These are phyloP conservation scores for Alternaria incomplexa DNA, from an alignment of 2,329 filamentous ascomycete genomes.

Conservation along the genomic window DNA sequence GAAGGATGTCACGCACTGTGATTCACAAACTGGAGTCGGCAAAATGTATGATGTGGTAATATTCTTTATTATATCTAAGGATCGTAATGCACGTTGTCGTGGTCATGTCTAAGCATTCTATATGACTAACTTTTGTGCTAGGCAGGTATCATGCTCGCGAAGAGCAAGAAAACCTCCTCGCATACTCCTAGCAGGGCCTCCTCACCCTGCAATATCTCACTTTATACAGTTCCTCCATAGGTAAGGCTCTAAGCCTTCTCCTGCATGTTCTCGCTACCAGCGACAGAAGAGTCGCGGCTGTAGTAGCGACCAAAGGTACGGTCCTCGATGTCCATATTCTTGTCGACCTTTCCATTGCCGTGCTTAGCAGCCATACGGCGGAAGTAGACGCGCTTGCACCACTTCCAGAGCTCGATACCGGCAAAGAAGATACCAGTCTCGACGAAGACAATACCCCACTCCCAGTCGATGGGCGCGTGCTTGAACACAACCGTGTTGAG, in stretches of 20 bases:
- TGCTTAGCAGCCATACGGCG: slow-evolving; percentile 25
- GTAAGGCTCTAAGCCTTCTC: slow-evolving; percentile 4
- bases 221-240: neutral
- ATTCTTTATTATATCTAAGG: neutral
- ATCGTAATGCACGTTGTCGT: neutral
- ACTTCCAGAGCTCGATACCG: slow-evolving; percentile 72
- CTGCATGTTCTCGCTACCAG: neutral
- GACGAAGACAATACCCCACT: slow-evolving; percentile 72
- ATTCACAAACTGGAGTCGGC: neutral
- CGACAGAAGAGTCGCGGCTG: neutral
- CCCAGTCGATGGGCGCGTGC: slow-evolving; percentile 70
- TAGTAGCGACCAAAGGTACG: slow-evolving; percentile 26
- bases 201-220: neutral
- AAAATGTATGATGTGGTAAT: neutral
- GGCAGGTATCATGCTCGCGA: neutral
- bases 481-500: slow-evolving; percentile 71
- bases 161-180: neutral
- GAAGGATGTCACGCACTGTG: neutral
- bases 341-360: slow-evolving; percentile 12
- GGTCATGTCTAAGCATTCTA: neutral
- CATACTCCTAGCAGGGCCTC: neutral
- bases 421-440: slow-evolving; percentile 66
- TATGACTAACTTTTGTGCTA: slow-evolving; percentile 1
- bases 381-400: slow-evolving; percentile 61
- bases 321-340: slow-evolving; percentile 26